phyloP scores from a whole-genome alignment of 2,329 filamentous ascomycete species.

The Huntiella bhutanensis region DNA sequence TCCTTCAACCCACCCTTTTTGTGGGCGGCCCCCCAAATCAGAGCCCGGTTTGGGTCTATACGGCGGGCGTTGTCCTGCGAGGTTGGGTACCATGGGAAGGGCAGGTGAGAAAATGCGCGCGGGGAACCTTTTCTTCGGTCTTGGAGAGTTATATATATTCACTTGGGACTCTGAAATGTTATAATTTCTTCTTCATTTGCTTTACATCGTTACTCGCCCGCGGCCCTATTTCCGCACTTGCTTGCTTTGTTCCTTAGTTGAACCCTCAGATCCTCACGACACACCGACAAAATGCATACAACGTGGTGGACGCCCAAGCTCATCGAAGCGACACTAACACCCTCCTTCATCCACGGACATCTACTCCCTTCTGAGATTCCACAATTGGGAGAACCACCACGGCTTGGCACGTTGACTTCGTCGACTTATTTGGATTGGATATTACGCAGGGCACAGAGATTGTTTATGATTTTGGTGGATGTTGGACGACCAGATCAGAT shows the following conservation, averaged over 20 bases:
- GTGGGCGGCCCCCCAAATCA: too few species aligned
- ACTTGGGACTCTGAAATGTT: not conserved
- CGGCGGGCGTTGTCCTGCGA: too few species aligned
- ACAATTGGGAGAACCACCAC: conserved; percentile 28
- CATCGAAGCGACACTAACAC: conserved; percentile 51
- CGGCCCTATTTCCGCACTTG: not conserved
- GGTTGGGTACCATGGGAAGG: too few species aligned
- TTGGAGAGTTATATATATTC: too few species aligned
- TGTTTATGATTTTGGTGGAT: conserved; percentile 55
- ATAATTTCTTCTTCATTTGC: not conserved
- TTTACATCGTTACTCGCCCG: not conserved
- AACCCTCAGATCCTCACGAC: not conserved
- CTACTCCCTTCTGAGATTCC: conserved; percentile 43
- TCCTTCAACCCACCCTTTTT: too few species aligned
- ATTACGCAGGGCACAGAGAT: conserved; percentile 43
- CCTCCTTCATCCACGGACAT: conserved; percentile 45
- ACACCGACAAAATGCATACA: conserved; percentile 13
- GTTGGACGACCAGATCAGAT: conserved; percentile 54
- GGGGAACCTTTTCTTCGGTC: too few species aligned
- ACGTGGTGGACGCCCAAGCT: conserved; percentile 55
- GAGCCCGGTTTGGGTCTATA: too few species aligned
- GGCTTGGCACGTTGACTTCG: conserved; percentile 28
- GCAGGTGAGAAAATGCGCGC: too few species aligned
- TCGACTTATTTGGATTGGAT: conserved; percentile 69
- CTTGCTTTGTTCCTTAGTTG: not conserved